phyloP scores from a whole-genome alignment of 2,329 filamentous ascomycete species.

The Podosphaera xanthii region DNA sequence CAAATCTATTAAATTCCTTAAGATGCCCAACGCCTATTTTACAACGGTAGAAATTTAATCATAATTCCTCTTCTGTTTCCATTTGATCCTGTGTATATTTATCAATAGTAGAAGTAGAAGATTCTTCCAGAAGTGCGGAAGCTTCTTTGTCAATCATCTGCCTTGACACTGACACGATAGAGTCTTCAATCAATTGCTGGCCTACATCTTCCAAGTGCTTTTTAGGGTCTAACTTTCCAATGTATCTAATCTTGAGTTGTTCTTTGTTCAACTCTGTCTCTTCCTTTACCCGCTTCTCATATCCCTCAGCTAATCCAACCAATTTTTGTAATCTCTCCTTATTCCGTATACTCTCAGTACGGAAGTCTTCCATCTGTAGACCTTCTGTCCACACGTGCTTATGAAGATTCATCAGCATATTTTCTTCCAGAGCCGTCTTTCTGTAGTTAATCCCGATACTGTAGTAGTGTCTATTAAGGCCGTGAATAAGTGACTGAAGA shows the following conservation, averaged over 20 bases:
- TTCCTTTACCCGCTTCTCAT: conserved; percentile 97
- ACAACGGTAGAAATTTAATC: conserved; percentile 22
- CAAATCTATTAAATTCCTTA: background rate
- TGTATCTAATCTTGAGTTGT: conserved; percentile 94
- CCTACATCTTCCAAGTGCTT: conserved; percentile 96
- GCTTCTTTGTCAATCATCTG: conserved; percentile 99
- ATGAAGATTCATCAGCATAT: conserved; percentile 99
- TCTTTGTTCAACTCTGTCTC: conserved; percentile 94
- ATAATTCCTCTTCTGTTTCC: conserved; percentile 17
- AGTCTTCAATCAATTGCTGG: conserved; percentile 94
- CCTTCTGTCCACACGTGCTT: conserved; percentile 99
- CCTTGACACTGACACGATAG: conserved; percentile 91
- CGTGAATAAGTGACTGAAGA: conserved; percentile 97
- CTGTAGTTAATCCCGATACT: conserved; percentile 96
- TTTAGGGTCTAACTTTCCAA: conserved; percentile 97
- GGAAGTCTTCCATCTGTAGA: conserved; percentile 90
- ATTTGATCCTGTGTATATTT: conserved; percentile 1
- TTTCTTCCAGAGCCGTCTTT: conserved; percentile 93
- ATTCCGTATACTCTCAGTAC: conserved; percentile 60
- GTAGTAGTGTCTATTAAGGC: conserved; percentile 96
- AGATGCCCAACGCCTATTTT: conserved; percentile 15
- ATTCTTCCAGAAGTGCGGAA: conserved; percentile 57
- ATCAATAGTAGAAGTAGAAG: conserved; percentile 18
- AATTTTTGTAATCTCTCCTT: conserved; percentile 73
- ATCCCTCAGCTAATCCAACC: conserved; percentile 76